Base-by-base conservation (phyloP, 2,329 filamentous ascomycete species). In the Botryosphaeria dothidea region DNA sequence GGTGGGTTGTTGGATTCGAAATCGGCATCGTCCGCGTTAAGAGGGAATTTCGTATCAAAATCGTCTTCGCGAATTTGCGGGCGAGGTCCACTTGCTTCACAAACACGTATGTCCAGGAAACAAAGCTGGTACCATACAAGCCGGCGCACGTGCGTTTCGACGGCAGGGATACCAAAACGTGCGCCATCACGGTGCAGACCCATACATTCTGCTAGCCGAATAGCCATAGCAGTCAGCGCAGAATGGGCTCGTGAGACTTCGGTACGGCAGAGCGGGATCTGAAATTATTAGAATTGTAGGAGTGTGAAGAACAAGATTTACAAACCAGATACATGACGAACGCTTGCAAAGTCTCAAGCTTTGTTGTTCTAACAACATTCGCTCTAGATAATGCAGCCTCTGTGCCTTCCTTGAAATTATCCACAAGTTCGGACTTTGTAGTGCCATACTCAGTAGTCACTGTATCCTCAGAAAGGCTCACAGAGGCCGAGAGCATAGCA, bases 111-210 rank as follows among this genome's bases (percentile, higher is more conserved):
- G 72, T 93, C 91, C 8, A 93, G 81, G 73, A 91, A 91, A 75
- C 89, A 92, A 21, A 93, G 82, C 70, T 93, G 90, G 72, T 92
- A 88, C 91, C 90, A 93, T 36, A 92, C 82, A 43, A 92, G 78
- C 4, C 90, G 86, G 13, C 90, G 86, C 3, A 92, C 82, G 62
- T 93, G 90, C 0, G 87, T 88, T 69, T 93, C 90, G 2, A 92
- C 78, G 0, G 90, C 84, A 2, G 83, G 85, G 65, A 90, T 82
- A 1, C 85, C 86, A 70, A 91, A 92, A 9, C 84, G 82, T 48
- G 86, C 84, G 17, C 89, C 89, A 68, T 93, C 90, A 8, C 89
- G 84, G 72, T 93, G 89, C 19, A 93, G 78, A 1, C 90, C 89
- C 88, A 92, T 92, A 71, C 90, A 92, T 78, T 92, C 89, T 6